Evolutionary conservation across 108 stramenopile genomes (phyloP).

Genomic region (Nitzschia inconspicua): DNA sequence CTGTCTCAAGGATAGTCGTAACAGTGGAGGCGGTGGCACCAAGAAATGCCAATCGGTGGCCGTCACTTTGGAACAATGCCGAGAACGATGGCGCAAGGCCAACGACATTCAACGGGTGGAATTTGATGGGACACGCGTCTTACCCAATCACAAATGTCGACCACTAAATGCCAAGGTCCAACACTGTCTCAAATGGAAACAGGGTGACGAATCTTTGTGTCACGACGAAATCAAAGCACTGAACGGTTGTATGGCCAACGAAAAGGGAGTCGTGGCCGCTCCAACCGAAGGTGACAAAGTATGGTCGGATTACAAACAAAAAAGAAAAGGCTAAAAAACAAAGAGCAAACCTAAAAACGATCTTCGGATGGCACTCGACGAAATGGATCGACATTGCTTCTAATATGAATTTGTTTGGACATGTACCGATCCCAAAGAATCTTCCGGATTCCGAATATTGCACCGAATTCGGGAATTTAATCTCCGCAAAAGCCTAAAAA

Average conservation of each 20-base stretch:
- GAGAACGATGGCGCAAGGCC: conserved; percentile 28
- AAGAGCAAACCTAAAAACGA: too few relatives aligned
- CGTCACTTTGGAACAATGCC: conserved; percentile 16
- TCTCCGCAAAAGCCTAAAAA: too few relatives aligned
- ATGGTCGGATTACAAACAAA: too few relatives aligned
- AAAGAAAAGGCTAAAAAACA: too few relatives aligned
- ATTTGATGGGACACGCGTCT: conserved; percentile 30
- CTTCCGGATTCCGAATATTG: too few relatives aligned
- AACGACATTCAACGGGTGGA: background rate
- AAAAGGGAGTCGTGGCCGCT: conserved; percentile 13
- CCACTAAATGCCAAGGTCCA: conserved; percentile 25
- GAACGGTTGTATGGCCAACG: conserved; percentile 12
- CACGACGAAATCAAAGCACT: conserved; percentile 12
- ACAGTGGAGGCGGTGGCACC: conserved; percentile 4
- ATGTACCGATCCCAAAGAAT: too few relatives aligned
- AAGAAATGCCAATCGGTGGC: conserved; percentile 20
- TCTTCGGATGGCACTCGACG: too few relatives aligned
- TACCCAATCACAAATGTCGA: conserved; percentile 27
- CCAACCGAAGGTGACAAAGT: conserved; percentile 35
- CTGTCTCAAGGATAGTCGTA: conserved; percentile 22
- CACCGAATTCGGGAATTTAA: too few relatives aligned
- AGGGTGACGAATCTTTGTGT: conserved; percentile 25
- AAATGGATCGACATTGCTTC: too few relatives aligned
- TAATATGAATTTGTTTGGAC: too few relatives aligned
- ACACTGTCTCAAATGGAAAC: conserved; percentile 27